Percentiles rank a stretch among this genome's conserved stretches.
phyloP scores from a whole-genome alignment of 2,329 filamentous ascomycete genomes.

The Fusarium virguliforme region DNA sequence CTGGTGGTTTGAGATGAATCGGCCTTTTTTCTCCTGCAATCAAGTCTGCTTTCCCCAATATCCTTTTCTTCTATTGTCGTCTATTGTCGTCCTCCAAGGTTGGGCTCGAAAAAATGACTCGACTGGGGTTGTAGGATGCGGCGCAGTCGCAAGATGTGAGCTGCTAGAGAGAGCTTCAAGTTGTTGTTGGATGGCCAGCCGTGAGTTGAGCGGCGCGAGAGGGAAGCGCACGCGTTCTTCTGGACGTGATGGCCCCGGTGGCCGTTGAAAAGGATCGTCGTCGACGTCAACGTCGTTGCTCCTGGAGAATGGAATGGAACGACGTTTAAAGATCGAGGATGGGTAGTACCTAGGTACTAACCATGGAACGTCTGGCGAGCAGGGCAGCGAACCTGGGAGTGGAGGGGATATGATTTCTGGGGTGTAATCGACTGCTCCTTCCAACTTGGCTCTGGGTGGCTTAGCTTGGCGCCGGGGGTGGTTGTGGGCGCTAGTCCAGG shows the following conservation, averaged over 20 bases:
- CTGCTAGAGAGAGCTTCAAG: constrained; percentile 11
- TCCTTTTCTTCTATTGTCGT: neutral
- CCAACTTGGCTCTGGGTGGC: constrained; percentile 41
- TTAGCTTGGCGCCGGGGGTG: constrained; percentile 42
- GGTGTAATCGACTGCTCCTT: constrained; percentile 41
- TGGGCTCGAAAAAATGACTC: constrained; percentile 15
- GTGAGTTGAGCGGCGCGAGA: constrained; percentile 16
- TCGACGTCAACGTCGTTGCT: constrained; percentile 26
- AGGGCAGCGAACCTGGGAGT: constrained; percentile 22
- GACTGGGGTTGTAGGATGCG: constrained; percentile 27
- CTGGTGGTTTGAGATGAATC: constrained; percentile 12
- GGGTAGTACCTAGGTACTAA: neutral
- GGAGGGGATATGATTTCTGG: constrained; percentile 38
- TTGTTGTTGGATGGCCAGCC: neutral
- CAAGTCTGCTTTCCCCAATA: constrained; percentile 4
- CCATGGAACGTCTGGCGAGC: constrained; percentile 16
- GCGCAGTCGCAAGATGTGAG: constrained; percentile 32
- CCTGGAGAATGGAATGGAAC: constrained; percentile 34
- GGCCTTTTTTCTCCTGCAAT: constrained; percentile 13
- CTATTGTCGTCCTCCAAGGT: constrained; percentile 3
- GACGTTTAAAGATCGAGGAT: constrained; percentile 31
- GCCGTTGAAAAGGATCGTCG: constrained; percentile 14
- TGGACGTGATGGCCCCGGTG: constrained; percentile 6
- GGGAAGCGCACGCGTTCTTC: constrained; percentile 13
- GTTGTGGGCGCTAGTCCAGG: constrained; percentile 35